Conservation (phyloP, 1,284 basidiomycete genomes). For the Vanrija sp. region DNA sequence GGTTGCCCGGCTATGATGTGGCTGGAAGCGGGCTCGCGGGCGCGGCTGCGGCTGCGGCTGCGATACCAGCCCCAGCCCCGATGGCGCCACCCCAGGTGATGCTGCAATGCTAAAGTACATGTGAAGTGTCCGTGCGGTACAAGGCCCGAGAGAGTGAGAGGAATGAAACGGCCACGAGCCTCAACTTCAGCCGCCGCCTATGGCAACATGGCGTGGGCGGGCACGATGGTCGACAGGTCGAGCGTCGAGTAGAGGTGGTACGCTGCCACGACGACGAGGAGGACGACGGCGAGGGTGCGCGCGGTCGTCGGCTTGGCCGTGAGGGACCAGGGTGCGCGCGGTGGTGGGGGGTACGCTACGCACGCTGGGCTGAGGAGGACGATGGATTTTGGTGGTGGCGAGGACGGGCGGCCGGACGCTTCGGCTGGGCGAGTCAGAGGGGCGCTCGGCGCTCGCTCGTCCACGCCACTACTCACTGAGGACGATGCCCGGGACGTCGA, state of each 20-base stretch:
- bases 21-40: too few species aligned
- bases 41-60: slow-evolving; percentile 6
- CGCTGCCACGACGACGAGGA: slow-evolving; percentile 8
- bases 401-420: slow-evolving; percentile 6
- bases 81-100: neutral
- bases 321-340: neutral
- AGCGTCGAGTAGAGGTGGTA: slow-evolving; percentile 13
- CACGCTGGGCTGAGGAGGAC: slow-evolving; percentile 24
- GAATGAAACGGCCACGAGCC: neutral
- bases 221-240: neutral
- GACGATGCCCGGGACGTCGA: slow-evolving; percentile 25
- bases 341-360: slow-evolving; percentile 6
- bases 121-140: neutral
- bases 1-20: neutral
- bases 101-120: neutral
- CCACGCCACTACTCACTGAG: slow-evolving; percentile 15
- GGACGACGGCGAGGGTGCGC: slow-evolving; percentile 8
- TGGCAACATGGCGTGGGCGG: neutral
- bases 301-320: neutral
- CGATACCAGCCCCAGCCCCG: slow-evolving; percentile 11
- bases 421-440: neutral
- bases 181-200: neutral
- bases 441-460: neutral
- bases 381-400: slow-evolving; percentile 23
- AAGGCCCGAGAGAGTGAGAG: slow-evolving; percentile 1